Conservation (phyloP, 2,329 filamentous ascomycete genomes). For the Pyricularia grisea region DNA sequence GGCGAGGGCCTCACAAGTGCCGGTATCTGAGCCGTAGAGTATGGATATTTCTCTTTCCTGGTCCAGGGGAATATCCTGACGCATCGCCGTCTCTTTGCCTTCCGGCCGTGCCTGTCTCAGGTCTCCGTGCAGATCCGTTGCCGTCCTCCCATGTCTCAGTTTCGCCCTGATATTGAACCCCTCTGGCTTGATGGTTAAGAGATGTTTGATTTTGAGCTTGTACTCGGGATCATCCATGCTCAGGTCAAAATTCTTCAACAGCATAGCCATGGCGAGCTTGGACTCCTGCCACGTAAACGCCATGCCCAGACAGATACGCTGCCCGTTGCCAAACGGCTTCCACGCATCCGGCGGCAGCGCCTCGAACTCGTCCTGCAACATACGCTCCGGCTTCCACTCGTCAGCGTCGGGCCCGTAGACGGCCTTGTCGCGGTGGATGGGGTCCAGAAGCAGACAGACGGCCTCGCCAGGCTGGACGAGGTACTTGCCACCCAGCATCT, state of each 20-base stretch:
- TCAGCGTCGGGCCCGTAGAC: constrained; percentile 57
- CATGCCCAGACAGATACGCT: constrained; percentile 59
- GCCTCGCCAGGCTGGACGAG: constrained; percentile 40
- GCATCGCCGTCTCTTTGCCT: not conserved
- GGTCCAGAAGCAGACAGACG: constrained; percentile 38
- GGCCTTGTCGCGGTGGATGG: constrained; percentile 50
- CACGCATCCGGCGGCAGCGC: constrained; percentile 48
- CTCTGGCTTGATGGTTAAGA: constrained; percentile 51
- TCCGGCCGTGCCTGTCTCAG: not conserved
- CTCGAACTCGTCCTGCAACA: constrained; percentile 60
- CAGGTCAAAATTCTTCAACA: constrained; percentile 66
- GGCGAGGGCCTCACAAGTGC: not conserved
- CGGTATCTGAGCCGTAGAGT: not conserved
- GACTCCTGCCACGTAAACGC: constrained; percentile 69
- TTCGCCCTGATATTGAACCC: constrained; percentile 49
- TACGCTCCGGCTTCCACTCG: constrained; percentile 61
- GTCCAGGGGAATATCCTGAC: not conserved
- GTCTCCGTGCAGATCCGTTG: constrained; percentile 16
- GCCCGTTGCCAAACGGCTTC: constrained; percentile 57
- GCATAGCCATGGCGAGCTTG: constrained; percentile 48
- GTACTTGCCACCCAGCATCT: constrained; percentile 52
- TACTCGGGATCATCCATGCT: constrained; percentile 47
- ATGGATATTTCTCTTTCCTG: not conserved
- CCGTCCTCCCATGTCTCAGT: constrained; percentile 34
- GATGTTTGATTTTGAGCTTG: constrained; percentile 38